phyloP scores from a whole-genome alignment of 352 stramenopile genomes.

The Blastocystis sp. region DNA sequence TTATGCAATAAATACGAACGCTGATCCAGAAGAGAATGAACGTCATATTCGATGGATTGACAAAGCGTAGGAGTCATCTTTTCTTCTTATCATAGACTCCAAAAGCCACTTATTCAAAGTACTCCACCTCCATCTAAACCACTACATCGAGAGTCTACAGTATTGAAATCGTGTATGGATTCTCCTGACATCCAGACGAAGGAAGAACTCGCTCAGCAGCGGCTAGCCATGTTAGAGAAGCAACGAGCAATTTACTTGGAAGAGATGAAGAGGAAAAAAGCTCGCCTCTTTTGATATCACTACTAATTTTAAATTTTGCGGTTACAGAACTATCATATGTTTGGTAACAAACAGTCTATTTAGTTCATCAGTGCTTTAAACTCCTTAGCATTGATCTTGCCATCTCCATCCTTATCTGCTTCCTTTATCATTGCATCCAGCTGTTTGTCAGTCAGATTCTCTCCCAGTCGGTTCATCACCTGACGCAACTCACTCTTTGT shows the following conservation, averaged over 20 bases:
- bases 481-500: constrained; percentile 61
- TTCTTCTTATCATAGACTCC: background rate
- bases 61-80: background rate
- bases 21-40: background rate
- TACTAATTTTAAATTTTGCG: background rate
- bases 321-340: background rate
- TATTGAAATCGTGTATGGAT: constrained; percentile 36
- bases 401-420: constrained; percentile 43
- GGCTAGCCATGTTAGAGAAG: background rate
- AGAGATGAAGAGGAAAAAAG: background rate
- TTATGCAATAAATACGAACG: background rate
- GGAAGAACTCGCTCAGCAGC: constrained; percentile 1
- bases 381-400: constrained; percentile 52
- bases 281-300: constrained; percentile 32
- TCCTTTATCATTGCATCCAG: constrained; percentile 58
- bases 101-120: constrained; percentile 13
- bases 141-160: background rate
- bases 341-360: constrained; percentile 29
- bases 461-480: constrained; percentile 57
- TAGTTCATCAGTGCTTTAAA: constrained; percentile 57
- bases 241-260: constrained; percentile 14
- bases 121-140: constrained; percentile 31
- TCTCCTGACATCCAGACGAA: constrained; percentile 20
- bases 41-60: constrained; percentile 27
- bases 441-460: constrained; percentile 54